These are phyloP conservation scores for Citrus glauca DNA, from an alignment of 345 rosid species.

Conservation along the genomic window DNA sequence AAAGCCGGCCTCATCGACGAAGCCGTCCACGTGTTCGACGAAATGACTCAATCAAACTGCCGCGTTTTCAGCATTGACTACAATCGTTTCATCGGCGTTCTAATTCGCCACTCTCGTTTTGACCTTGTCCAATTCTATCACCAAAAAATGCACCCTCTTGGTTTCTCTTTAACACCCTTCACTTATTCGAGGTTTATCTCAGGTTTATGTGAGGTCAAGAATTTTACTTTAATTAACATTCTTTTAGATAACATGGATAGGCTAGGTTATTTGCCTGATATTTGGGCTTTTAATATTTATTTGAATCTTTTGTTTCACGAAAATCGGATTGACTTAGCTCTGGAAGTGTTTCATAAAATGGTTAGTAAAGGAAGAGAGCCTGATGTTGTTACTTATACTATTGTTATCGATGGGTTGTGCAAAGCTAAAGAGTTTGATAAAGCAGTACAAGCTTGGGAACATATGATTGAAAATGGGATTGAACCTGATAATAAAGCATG, in stretches of 20 bases:
- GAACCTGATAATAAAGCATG: constrained; percentile 61
- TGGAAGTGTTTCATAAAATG: constrained; percentile 58
- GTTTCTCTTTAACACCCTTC: constrained; percentile 73
- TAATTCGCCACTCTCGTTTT: constrained; percentile 55
- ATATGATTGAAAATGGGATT: constrained; percentile 59
- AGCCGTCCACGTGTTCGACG: constrained; percentile 84
- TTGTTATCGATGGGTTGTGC: constrained; percentile 66
- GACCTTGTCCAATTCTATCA: constrained; percentile 69
- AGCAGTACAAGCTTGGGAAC: constrained; percentile 60
- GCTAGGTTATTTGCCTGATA: constrained; percentile 61
- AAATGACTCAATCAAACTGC: constrained; percentile 76
- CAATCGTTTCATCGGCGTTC: constrained; percentile 82
- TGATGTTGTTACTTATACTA: constrained; percentile 81
- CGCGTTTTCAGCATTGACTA: constrained; percentile 76
- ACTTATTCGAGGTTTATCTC: constrained; percentile 95
- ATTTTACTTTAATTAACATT: constrained; percentile 50
- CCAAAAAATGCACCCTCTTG: constrained; percentile 53
- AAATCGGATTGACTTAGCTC: constrained; percentile 43
- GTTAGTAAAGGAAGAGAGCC: constrained; percentile 65
- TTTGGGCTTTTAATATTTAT: constrained; percentile 77
- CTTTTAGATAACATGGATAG: constrained; percentile 68
- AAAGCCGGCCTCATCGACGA: constrained; percentile 71
- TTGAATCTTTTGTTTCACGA: constrained; percentile 69
- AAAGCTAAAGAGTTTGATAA: constrained; percentile 46
- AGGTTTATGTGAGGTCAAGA: constrained; percentile 60